A percentile compares a stretch with the other conserved stretches of the same genome.
These are phyloP conservation scores for Sporothrix phasma DNA, from an alignment of 2,329 filamentous ascomycete genomes.

Conservation along the genomic window DNA sequence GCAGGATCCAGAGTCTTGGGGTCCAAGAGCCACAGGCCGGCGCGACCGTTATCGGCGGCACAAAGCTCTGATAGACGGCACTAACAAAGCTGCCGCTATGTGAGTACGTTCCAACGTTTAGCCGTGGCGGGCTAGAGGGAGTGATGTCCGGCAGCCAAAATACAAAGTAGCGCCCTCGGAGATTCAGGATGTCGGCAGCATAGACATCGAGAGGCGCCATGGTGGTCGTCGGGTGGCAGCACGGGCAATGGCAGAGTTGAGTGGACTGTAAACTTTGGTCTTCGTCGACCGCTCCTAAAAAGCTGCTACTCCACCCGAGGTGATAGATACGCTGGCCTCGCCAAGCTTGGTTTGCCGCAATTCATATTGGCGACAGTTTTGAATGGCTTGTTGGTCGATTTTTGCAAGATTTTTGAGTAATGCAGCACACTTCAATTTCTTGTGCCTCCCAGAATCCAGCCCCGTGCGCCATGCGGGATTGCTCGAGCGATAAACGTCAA, in stretches of 20 bases:
- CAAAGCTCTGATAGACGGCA: constrained; percentile 15
- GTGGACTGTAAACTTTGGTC: no score
- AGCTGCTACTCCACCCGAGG: no score
- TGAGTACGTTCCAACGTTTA: constrained; percentile 17
- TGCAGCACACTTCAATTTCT: no score
- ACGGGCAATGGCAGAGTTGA: no score
- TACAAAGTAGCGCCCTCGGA: constrained; percentile 15
- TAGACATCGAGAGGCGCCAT: background rate
- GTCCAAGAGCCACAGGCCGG: constrained; percentile 35
- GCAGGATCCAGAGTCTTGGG: constrained; percentile 12
- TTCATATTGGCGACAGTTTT: background rate
- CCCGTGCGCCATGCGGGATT: background rate
- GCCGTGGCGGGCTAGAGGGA: constrained; percentile 11
- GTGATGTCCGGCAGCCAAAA: constrained; percentile 20
- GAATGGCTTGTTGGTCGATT: no score
- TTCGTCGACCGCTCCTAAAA: no score
- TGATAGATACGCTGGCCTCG: background rate
- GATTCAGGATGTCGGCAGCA: constrained; percentile 16
- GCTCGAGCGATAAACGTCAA: background rate
- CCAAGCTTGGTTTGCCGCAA: background rate
- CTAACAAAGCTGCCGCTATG: background rate
- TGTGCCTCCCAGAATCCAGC: no score
- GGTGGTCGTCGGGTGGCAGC: no score
- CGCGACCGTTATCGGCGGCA: constrained; percentile 29
- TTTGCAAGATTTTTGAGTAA: no score